These are phyloP conservation scores for Remersonia thermophila DNA, from an alignment of 2,329 filamentous ascomycete genomes.

Conservation along the genomic window DNA sequence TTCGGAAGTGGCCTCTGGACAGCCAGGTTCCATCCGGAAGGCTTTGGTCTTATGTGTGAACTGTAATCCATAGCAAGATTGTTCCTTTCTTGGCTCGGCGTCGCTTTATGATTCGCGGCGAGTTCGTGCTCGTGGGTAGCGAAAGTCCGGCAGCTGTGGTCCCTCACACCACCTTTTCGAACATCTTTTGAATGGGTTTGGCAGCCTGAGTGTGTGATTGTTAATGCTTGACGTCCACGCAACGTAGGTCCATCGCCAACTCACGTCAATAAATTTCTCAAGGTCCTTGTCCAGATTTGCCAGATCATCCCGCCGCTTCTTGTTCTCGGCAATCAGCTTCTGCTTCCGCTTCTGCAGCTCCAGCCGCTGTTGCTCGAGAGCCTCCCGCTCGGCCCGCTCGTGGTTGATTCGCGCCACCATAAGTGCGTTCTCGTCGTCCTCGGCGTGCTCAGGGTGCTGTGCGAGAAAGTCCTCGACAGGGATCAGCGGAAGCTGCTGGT, in stretches of 20 bases:
- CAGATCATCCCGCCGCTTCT: constrained; percentile 84
- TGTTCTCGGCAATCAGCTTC: constrained; percentile 60
- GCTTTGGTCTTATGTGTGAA: too few relatives aligned
- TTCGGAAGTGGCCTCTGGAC: too few relatives aligned
- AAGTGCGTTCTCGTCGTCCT: constrained; percentile 62
- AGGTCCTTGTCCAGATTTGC: constrained; percentile 83
- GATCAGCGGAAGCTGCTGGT: constrained; percentile 76
- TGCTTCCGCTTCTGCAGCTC: constrained; percentile 56
- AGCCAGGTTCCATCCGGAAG: too few relatives aligned
- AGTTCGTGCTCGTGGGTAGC: too few relatives aligned
- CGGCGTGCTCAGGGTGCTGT: constrained; percentile 60
- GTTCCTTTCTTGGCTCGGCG: too few relatives aligned
- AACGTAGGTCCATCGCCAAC: constrained; percentile 21
- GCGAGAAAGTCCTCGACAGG: constrained; percentile 69
- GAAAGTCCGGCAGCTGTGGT: too few relatives aligned
- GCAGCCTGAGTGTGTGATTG: constrained; percentile 47
- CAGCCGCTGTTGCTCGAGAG: constrained; percentile 72
- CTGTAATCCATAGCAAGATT: too few relatives aligned
- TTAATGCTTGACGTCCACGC: not conserved
- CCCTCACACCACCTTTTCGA: constrained; percentile 49
- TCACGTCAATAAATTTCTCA: constrained; percentile 83
- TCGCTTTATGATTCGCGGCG: too few relatives aligned
- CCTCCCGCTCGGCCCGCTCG: constrained; percentile 73
- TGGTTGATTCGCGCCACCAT: constrained; percentile 88
- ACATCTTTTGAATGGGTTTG: constrained; percentile 76